Conservation (phyloP, 176 grass and related monocot species). For the Alloteropsis semialata region DNA sequence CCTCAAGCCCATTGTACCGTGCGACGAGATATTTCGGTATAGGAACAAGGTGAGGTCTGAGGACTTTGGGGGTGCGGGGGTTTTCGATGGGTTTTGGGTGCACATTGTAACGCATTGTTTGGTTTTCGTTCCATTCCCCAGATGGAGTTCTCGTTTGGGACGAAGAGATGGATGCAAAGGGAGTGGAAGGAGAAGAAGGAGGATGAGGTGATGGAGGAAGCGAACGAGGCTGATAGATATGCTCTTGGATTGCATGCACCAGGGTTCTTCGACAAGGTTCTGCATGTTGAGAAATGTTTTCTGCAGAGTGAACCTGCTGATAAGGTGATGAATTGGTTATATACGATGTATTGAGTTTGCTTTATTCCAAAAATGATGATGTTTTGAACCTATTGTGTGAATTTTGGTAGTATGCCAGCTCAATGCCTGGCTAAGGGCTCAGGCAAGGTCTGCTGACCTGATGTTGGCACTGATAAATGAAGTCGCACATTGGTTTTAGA, state of each 20-base stretch:
- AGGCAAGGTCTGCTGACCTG: not conserved
- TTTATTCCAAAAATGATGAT: not conserved
- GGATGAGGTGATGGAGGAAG: constrained; percentile 13
- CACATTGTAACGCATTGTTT: constrained; percentile 14
- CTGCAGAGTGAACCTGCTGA: constrained; percentile 82
- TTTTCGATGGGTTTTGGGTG: constrained; percentile 41
- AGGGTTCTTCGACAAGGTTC: constrained; percentile 88
- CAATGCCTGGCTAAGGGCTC: not conserved
- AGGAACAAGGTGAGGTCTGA: constrained; percentile 86
- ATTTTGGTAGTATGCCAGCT: not conserved
- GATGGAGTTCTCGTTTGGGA: constrained; percentile 99
- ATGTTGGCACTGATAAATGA: not conserved
- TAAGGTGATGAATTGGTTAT: constrained; percentile 48
- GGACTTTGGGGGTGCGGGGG: not conserved
- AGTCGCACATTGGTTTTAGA: not conserved
- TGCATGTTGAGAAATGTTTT: constrained; percentile 79
- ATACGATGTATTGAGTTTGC: not conserved
- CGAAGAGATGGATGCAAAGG: constrained; percentile 68
- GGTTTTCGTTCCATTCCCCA: constrained; percentile 24
- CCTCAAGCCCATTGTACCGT: constrained; percentile 77
- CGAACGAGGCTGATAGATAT: constrained; percentile 26
- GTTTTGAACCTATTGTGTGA: not conserved
- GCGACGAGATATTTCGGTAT: constrained; percentile 81
- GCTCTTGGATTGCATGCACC: constrained; percentile 85
- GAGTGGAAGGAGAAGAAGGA: constrained; percentile 40